phyloP scores from a whole-genome alignment of 2,329 filamentous ascomycete genomes.

The Aspergillus costaricaensis region DNA sequence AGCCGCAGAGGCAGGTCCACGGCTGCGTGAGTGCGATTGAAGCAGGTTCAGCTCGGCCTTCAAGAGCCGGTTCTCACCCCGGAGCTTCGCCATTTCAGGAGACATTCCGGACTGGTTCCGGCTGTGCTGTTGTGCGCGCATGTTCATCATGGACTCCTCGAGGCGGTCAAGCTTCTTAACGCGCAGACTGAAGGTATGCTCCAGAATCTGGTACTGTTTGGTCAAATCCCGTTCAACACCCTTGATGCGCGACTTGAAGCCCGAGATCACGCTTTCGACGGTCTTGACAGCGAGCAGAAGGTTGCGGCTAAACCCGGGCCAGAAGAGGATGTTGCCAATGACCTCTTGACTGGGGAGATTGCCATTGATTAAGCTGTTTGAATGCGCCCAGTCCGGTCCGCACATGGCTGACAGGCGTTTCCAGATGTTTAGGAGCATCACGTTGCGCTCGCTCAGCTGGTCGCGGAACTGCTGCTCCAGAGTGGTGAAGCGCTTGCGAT shows the following conservation, averaged over 20 bases:
- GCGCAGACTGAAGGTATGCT: slow-evolving; percentile 75
- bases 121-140: slow-evolving; percentile 39
- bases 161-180: slow-evolving; percentile 85
- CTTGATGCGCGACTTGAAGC: slow-evolving; percentile 78
- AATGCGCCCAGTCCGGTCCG: slow-evolving; percentile 87
- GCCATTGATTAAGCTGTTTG: slow-evolving; percentile 84
- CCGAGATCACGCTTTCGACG: slow-evolving; percentile 75
- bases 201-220: slow-evolving; percentile 85
- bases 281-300: slow-evolving; percentile 82
- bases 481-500: slow-evolving; percentile 72
- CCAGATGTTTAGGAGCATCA: slow-evolving; percentile 85
- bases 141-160: slow-evolving; percentile 74
- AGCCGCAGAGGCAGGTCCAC: slow-evolving; percentile 45
- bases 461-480: slow-evolving; percentile 82
- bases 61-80: slow-evolving; percentile 61
- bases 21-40: slow-evolving; percentile 62
- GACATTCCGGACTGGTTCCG: slow-evolving; percentile 36
- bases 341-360: slow-evolving; percentile 83
- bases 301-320: slow-evolving; percentile 85
- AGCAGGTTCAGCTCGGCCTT: slow-evolving; percentile 69
- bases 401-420: slow-evolving; percentile 82
- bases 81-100: slow-evolving; percentile 61
- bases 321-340: slow-evolving; percentile 74
- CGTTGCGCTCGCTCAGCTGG: slow-evolving; percentile 86
- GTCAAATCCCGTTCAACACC: slow-evolving; percentile 85